Evolutionary conservation across 306 rosid genomes (phyloP), one percentile per base, ranked within the genome.

Genomic region (Castanopsis chinensis): DNA sequence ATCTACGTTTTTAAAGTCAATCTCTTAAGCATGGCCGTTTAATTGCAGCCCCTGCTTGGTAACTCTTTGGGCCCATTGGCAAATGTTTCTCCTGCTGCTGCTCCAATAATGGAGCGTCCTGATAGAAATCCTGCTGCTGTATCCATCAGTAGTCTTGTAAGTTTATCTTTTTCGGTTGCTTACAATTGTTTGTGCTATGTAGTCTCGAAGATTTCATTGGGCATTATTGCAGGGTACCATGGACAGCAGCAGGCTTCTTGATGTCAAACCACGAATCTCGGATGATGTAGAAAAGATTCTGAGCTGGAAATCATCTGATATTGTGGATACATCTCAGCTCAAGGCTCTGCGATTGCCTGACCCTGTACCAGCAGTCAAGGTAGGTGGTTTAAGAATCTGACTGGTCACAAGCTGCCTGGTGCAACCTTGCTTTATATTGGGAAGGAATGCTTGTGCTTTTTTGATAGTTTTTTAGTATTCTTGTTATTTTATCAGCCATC

Each of bases 221-320:
- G 14, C 64, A 51, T 32, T 12, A 60, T 23, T 70, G 81, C 83
- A 85, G 88, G 84, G 85, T 63, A 37, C 72, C 15, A 79, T 71
- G 82, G 88, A 85, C 35, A 85, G 59, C 73, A 85, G 76, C 81
- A 81, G 88, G 83, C 83, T 81, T 45, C 81, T 81, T 61, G 88
- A 85, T 78, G 88, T 85, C 13, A 85, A 85, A 67, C 88, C 88
- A 43, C 83, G 88, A 45, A 82, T 81, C 41, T 75, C 76, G 2
- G 85, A 81, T 71, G 88, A 85, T 13, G 32, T 32, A 75, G 88
- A 81, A 59, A 85, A 81, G 73, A 81, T 71, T 55, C 71, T 75
- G 79, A 77, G 83, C 75, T 82, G 88, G 85, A 85, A 85, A 74
- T 71, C 67, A 49, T 82, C 81, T 63, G 88, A 85, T 75, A 60